phyloP scores from a whole-genome alignment of 108 stramenopile species.

The Nitzschia inconspicua region DNA sequence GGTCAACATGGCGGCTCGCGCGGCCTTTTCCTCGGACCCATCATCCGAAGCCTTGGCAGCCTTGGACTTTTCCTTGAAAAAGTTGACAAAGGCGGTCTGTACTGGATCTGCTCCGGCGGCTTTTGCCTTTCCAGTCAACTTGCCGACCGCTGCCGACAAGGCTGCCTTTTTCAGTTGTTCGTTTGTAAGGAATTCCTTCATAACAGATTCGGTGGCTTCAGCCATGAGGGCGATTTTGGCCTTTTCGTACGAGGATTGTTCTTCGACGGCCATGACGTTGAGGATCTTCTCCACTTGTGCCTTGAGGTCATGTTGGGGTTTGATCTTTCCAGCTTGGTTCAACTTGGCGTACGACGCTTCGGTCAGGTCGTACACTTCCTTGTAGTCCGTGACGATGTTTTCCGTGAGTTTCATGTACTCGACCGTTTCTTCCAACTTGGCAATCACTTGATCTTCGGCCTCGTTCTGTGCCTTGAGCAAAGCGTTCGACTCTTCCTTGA shows the following conservation, averaged over 20 bases:
- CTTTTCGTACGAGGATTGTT: slow-evolving; percentile 67
- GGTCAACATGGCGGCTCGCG: slow-evolving; percentile 62
- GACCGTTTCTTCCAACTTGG: slow-evolving; percentile 63
- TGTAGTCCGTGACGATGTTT: slow-evolving; percentile 69
- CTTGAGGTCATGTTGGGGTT: slow-evolving; percentile 86
- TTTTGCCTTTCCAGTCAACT: slow-evolving; percentile 49
- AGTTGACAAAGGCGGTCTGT: slow-evolving; percentile 64
- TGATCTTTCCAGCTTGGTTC: slow-evolving; percentile 80
- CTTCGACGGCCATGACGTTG: slow-evolving; percentile 70
- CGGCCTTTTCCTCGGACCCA: slow-evolving; percentile 52
- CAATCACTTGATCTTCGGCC: slow-evolving; percentile 77
- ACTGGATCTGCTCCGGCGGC: slow-evolving; percentile 59
- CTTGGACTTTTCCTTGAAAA: slow-evolving; percentile 70
- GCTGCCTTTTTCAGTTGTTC: slow-evolving; percentile 76
- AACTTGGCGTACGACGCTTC: slow-evolving; percentile 70
- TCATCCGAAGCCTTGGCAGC: slow-evolving; percentile 68
- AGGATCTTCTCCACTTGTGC: slow-evolving; percentile 73
- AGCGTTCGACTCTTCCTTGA: slow-evolving; percentile 67
- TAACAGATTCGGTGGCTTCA: slow-evolving; percentile 78
- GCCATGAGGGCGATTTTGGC: slow-evolving; percentile 77
- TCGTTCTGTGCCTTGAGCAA: slow-evolving; percentile 77
- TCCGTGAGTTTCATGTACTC: slow-evolving; percentile 72
- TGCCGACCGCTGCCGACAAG: slow-evolving; percentile 61
- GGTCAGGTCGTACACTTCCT: slow-evolving; percentile 57
- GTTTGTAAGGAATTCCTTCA: slow-evolving; percentile 50